Evolutionary conservation across 306 rosid genomes (phyloP), one percentile per base, ranked within the genome.

Genomic region (Bauhinia variegata): DNA sequence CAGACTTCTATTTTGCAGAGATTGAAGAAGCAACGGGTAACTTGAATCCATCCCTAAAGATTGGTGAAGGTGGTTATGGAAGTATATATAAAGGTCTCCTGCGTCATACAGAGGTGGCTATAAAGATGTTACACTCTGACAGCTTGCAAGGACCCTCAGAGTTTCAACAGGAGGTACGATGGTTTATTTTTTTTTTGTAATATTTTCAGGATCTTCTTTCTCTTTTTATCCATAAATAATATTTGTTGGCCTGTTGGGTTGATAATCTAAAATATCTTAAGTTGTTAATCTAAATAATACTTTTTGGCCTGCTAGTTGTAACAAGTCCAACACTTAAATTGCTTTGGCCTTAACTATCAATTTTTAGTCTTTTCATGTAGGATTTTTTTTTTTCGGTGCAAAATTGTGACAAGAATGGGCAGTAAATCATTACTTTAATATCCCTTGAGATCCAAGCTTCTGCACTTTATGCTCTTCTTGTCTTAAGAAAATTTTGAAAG

Each of bases 41-140:
- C 68, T 88, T 90, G 53, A 65, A 83, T 73, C 79, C 73, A 6
- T 78, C 88, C 34, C 57, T 65, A 28, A 88, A 81, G 91, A 90
- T 93, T 8, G 97, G 99, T 70, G 92, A 88, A 79, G 99, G 97
- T 18, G 97, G 99, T 65, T 93, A 90, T 65, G 99, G 99, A 75
- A 90, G 73, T 44, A 79, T 93, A 66, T 90, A 71, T 44, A 85
- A 71, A 80, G 99, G 95, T 46, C 23, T 67, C 59, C 42, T 93
- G 65, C 89, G 89, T 57, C 88, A 88, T 75, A 88, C 92, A 7
- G 79, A 76, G 73, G 97, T 90, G 30, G 99, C 99, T 75, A 79
- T 93, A 70, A 93, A 93, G 79, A 60, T 74, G 37, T 74, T 86
- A 57, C 49, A 72, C 34, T 64, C 96, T 19, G 47, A 68, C 49